Evolutionary conservation across 805 yeast genomes (phyloP).

Genomic region (Pichia eremophila): DNA sequence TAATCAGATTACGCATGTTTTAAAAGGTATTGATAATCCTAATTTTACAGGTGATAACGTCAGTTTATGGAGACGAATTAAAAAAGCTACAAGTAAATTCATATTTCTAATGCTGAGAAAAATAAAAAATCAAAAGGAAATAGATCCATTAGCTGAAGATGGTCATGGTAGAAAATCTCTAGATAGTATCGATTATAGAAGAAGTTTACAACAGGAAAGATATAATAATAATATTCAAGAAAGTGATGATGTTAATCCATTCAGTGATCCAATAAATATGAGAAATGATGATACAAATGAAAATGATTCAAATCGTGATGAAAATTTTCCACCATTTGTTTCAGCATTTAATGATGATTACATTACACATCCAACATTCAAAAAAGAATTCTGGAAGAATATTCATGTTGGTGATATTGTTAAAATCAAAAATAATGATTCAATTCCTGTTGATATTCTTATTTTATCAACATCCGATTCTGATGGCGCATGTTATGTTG

Average conservation of each 20-base stretch:
- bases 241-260: slow-evolving; percentile 14
- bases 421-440: slow-evolving; percentile 59
- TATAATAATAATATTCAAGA: slow-evolving; percentile 8
- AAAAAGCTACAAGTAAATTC: slow-evolving; percentile 32
- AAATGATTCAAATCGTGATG: slow-evolving; percentile 1
- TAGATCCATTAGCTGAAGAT: slow-evolving; percentile 22
- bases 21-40: slow-evolving; percentile 44
- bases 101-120: slow-evolving; percentile 12
- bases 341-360: slow-evolving; percentile 14
- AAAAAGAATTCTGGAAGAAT: slow-evolving; percentile 56
- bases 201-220: slow-evolving; percentile 17
- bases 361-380: slow-evolving; percentile 20
- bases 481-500: slow-evolving; percentile 62
- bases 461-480: slow-evolving; percentile 60
- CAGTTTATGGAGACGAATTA: slow-evolving; percentile 60
- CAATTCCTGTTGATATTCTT: slow-evolving; percentile 68
- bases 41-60: slow-evolving; percentile 58
- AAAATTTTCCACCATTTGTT: slow-evolving; percentile 21
- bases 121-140: slow-evolving; percentile 15
- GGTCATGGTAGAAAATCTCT: slow-evolving; percentile 18
- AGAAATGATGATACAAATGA: slow-evolving; percentile 7
- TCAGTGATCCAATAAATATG: slow-evolving; percentile 21
- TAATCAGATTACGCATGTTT: slow-evolving; percentile 61
- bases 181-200: slow-evolving; percentile 28
- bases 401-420: slow-evolving; percentile 68